Base-by-base conservation (phyloP, 1,284 basidiomycete species). In the Puccinia novopanici region DNA sequence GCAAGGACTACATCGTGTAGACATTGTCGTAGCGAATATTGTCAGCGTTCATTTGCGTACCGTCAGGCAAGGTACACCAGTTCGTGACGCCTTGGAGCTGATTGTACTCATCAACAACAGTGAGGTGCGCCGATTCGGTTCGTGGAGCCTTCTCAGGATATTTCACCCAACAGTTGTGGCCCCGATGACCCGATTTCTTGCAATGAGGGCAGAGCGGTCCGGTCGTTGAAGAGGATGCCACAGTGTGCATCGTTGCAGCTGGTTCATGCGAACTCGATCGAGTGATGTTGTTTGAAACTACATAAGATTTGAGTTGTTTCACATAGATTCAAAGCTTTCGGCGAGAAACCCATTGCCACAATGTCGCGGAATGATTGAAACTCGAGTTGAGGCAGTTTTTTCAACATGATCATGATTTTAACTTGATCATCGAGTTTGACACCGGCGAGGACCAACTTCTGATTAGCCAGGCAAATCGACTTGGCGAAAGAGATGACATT, bases 361-460 rank as follows among this genome's bases (percentile, higher is more conserved):
- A 67, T 67, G 19, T 67, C 40, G 3, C 17, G 65, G 65, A 67
- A 67, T 15, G 65, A 67, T 67, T n/a, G 19, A 22, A 67, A 67
- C 8, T 67, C 40, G 8, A 40, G 3, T 4, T 22, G 65, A 48
- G 65, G 40, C 8, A 67, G 45, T 48, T 67, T 67, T 1, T 22
- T 2, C 4, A 67, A 19, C 37, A 67, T 67, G 1, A 67, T n/a
- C 24, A 67, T 45, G 4, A 45, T 67, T 8, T 45, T 67, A 10
- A 65, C 61, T 65, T 65, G 61, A 65, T 65, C 34, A 27, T 65
- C 34, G 45, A n/a, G n/a, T n/a, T n/a, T n/a, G n/a, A n/a, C n/a
- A n/a, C n/a, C n/a, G n/a, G n/a, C n/a, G n/a, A n/a, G 40, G 13
- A 67, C 30, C 8, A 45, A 6, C 4, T 48, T 19, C 27, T 67